These are phyloP conservation scores for Ogataea minuta DNA, from an alignment of 805 yeast genomes.

Conservation along the genomic window DNA sequence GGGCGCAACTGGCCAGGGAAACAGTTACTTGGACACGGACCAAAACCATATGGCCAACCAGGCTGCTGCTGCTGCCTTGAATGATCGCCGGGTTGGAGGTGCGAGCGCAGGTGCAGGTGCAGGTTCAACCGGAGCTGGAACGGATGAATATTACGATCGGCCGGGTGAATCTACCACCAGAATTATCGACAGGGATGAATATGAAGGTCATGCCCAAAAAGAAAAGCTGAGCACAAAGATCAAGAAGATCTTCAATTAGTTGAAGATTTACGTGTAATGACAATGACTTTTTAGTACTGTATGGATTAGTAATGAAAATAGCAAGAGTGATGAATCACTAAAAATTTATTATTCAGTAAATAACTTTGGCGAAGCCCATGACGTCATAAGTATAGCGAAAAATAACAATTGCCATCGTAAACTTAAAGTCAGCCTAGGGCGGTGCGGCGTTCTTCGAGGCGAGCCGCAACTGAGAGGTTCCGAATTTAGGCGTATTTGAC, in stretches of 20 bases:
- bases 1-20: conserved; percentile 1
- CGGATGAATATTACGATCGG: not conserved
- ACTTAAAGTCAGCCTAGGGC: not conserved
- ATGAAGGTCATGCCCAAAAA: conserved; percentile 13
- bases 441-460: not conserved
- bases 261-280: no score
- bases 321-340: no score
- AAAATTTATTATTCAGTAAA: no score
- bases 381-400: not conserved
- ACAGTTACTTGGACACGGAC: conserved; percentile 15
- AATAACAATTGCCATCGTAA: no score
- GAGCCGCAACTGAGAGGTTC: no score
- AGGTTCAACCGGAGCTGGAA: conserved; percentile 4
- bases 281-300: no score
- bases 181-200: conserved; percentile 11
- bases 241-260: conserved; percentile 17
- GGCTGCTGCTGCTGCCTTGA: conserved; percentile 20
- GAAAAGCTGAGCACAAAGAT: conserved; percentile 19
- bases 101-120: conserved; percentile 7
- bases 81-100: conserved; percentile 10
- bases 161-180: conserved; percentile 11
- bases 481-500: no score
- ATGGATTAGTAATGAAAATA: not conserved
- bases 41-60: conserved; percentile 21
- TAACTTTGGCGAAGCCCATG: no score